These are phyloP conservation scores for Spizellomyces punctatus DNA, from an alignment of 192 early-diverging fungal species.

Conservation along the genomic window DNA sequence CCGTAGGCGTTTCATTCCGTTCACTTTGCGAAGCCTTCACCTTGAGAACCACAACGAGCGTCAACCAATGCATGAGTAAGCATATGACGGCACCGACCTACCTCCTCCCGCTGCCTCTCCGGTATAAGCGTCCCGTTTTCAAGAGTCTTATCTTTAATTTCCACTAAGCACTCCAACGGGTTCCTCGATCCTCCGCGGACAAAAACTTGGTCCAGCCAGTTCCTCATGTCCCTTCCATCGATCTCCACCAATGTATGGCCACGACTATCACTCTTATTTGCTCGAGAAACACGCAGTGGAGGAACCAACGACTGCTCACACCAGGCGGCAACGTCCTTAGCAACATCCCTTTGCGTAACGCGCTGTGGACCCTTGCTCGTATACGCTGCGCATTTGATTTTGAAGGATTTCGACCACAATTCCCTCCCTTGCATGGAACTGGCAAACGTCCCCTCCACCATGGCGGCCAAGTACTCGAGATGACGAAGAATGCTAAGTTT, in stretches of 20 bases:
- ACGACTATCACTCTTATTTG: background rate
- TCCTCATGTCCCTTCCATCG: background rate
- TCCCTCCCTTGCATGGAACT: background rate
- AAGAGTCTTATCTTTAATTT: too few species aligned
- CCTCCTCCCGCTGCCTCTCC: too few species aligned
- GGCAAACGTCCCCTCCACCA: background rate
- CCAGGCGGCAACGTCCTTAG: conserved; percentile 5
- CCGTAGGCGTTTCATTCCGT: too few species aligned
- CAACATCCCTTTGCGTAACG: background rate
- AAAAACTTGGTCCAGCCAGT: conserved; percentile 9
- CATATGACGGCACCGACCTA: too few species aligned
- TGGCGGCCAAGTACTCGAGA: background rate
- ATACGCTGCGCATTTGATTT: background rate
- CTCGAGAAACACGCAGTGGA: background rate
- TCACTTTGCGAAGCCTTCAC: too few species aligned
- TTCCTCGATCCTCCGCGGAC: too few species aligned
- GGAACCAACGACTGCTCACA: background rate
- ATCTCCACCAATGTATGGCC: conserved; percentile 3
- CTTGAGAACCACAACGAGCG: too few species aligned
- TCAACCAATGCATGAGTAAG: too few species aligned
- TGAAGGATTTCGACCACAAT: background rate
- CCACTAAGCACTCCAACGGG: too few species aligned
- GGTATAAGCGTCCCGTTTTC: too few species aligned
- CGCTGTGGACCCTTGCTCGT: background rate
- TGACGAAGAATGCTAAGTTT: background rate